Percentiles rank a stretch among this genome's conserved stretches.
Evolutionary conservation across 352 stramenopile genomes (phyloP).

Genomic region (Poterioochromonas sp.): DNA sequence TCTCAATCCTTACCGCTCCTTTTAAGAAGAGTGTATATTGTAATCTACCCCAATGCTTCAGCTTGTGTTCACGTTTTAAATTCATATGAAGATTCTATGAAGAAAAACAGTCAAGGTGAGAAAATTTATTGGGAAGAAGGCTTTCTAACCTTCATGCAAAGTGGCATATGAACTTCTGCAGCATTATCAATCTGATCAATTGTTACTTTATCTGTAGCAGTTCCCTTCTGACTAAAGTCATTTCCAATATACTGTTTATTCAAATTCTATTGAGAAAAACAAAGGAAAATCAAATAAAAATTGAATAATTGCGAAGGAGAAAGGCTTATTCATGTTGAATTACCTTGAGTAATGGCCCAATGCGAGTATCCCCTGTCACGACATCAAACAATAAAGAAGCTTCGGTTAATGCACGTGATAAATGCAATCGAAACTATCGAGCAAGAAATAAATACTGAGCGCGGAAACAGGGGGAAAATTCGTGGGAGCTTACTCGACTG

Average conservation of each 20-base stretch:
- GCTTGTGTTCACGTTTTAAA: slow-evolving; percentile 85
- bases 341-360: slow-evolving; percentile 2
- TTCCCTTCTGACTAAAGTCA: slow-evolving; percentile 38
- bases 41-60: slow-evolving; percentile 90
- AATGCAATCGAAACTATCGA: slow-evolving; percentile 47
- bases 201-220: slow-evolving; percentile 55
- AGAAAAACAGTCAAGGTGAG: neutral
- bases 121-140: neutral
- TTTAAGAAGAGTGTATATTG: slow-evolving; percentile 99
- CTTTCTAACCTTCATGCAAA: slow-evolving; percentile 80
- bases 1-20: slow-evolving; percentile 57
- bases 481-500: slow-evolving; percentile 73
- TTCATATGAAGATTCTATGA: slow-evolving; percentile 63
- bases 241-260: slow-evolving; percentile 89
- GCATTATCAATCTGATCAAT: slow-evolving; percentile 79
- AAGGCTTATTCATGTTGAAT: neutral
- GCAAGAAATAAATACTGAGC: slow-evolving; percentile 56
- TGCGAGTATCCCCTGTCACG: slow-evolving; percentile 50
- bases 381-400: slow-evolving; percentile 49
- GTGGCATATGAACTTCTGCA: slow-evolving; percentile 78
- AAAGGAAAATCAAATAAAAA: slow-evolving; percentile 56
- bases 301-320: neutral
- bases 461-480: slow-evolving; percentile 70
- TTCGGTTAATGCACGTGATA: slow-evolving; percentile 38
- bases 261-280: slow-evolving; percentile 84